These are phyloP conservation scores for Paramyrothecium sp. DNA, from an alignment of 2,329 filamentous ascomycete species.

Conservation along the genomic window DNA sequence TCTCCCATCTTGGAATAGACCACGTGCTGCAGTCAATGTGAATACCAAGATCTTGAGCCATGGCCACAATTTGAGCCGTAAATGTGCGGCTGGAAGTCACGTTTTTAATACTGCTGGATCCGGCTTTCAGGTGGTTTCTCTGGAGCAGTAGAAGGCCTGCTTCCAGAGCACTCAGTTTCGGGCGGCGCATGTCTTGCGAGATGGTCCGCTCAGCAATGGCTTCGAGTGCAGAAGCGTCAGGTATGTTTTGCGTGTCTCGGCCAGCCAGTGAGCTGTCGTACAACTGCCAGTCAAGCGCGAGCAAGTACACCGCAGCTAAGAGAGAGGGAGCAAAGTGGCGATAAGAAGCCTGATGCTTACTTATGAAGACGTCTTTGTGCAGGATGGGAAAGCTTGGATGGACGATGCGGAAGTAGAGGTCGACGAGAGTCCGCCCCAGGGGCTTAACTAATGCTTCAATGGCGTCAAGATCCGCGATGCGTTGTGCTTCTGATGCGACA, in stretches of 20 bases:
- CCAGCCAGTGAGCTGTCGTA: conserved; percentile 51
- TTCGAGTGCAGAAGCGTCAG: conserved; percentile 30
- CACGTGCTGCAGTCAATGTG: conserved; percentile 61
- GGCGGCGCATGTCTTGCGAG: conserved; percentile 45
- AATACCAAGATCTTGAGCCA: conserved; percentile 57
- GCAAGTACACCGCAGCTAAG: conserved; percentile 58
- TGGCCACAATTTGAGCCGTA: conserved; percentile 52
- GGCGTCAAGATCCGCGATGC: conserved; percentile 39
- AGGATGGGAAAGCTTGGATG: conserved; percentile 59
- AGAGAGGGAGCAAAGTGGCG: conserved; percentile 58
- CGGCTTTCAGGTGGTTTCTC: conserved; percentile 38
- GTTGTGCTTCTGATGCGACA: conserved; percentile 36
- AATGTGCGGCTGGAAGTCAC: conserved; percentile 40
- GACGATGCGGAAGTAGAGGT: conserved; percentile 64
- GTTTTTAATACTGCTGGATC: conserved; percentile 16
- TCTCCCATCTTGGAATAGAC: conserved; percentile 63
- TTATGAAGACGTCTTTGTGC: conserved; percentile 60
- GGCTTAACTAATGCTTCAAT: conserved; percentile 63
- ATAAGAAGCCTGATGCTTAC: conserved; percentile 57
- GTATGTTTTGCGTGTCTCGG: conserved; percentile 24
- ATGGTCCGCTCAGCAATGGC: conserved; percentile 42
- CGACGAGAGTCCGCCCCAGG: conserved; percentile 61
- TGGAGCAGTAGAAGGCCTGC: conserved; percentile 54
- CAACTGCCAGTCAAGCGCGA: conserved; percentile 61
- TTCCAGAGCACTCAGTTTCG: conserved; percentile 55